Evolutionary conservation across 768 basidiomycete species (phyloP).

Genomic region (Termitomyces sp.): DNA sequence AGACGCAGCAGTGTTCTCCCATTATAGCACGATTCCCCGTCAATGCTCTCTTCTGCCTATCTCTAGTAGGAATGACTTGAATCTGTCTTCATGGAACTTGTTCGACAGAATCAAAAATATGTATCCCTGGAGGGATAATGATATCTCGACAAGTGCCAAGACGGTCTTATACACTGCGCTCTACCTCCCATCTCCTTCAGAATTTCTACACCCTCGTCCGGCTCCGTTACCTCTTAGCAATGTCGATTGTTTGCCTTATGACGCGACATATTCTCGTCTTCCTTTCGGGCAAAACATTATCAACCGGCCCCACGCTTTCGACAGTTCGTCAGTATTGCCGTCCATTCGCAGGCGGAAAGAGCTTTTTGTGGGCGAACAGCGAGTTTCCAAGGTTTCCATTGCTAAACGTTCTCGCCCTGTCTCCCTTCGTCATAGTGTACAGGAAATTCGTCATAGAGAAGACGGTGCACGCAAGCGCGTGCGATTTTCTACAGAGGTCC

Average conservation of each 20-base stretch:
- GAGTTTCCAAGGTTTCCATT: background rate
- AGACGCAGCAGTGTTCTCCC: background rate
- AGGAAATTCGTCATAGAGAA: background rate
- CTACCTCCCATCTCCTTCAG: background rate
- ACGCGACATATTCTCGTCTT: background rate
- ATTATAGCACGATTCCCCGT: background rate
- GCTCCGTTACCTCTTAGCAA: background rate
- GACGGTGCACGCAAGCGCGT: conserved; percentile 5
- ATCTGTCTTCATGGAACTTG: background rate
- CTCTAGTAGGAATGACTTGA: background rate
- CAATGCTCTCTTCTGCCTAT: background rate
- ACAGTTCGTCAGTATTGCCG: background rate
- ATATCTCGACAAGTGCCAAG: background rate
- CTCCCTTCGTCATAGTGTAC: background rate
- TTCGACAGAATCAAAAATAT: background rate
- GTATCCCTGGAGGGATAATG: background rate
- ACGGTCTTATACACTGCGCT: background rate
- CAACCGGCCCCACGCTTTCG: background rate
- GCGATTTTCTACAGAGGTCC: conserved; percentile 1
- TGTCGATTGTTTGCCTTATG: background rate
- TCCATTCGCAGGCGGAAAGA: background rate
- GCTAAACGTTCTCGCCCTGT: conserved; percentile 8
- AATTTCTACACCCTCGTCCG: background rate
- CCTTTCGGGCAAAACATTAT: background rate
- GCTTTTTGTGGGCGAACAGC: background rate